Base-by-base conservation (phyloP, 441 rosid genomes). In the Adansonia rubrostipa region DNA sequence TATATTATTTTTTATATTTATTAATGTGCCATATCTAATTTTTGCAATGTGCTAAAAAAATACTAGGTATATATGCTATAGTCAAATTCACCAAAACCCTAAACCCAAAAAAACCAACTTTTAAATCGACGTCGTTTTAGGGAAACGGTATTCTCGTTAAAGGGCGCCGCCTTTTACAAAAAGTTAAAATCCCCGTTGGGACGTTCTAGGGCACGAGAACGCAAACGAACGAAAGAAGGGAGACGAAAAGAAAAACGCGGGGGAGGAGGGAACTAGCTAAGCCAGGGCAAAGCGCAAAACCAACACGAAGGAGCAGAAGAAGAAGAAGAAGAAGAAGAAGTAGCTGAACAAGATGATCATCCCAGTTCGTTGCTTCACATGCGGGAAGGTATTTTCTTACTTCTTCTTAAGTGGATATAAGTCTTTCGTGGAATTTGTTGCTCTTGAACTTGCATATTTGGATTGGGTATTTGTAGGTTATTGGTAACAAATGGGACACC, bases 311-410 rank as follows among this genome's bases (percentile, higher is more conserved):
- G 28, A 24, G 28, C 28, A 20, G 9, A 9, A 22, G 66, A 62
- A 33, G 67, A n/a, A 54, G 17, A 54, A 54, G 58, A 54, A 54
- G 19, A 50, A 53, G 54, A 50, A 15, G 19, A 14, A 53, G 15
- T 57, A 57, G 62, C 62, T 9, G 67, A 62, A n/a, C 36, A 63
- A 36, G 45, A 63, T 63, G 67, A 63, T 63, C 13, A 63, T 63
- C 67, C 67, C 67, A 63, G 67, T 63, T 36, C 67, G 67, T 63
- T 63, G 67, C 45, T 63, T 63, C 67, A 63, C 67, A 6, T 63
- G 67, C 13, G 67, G 67, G 4, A 63, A 63, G 67, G 67, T 63
- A 11, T 63, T 63, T 62, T 36, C 9, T 14, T 33, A 0, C 9
- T 28, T 63, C 45, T 63, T 58, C 33, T 58, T 7, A 63, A 33